A percentile compares a stretch with the other conserved stretches of the same genome.
phyloP scores from a whole-genome alignment of 2,329 filamentous ascomycete species.

The Paecilomyces sp. region DNA sequence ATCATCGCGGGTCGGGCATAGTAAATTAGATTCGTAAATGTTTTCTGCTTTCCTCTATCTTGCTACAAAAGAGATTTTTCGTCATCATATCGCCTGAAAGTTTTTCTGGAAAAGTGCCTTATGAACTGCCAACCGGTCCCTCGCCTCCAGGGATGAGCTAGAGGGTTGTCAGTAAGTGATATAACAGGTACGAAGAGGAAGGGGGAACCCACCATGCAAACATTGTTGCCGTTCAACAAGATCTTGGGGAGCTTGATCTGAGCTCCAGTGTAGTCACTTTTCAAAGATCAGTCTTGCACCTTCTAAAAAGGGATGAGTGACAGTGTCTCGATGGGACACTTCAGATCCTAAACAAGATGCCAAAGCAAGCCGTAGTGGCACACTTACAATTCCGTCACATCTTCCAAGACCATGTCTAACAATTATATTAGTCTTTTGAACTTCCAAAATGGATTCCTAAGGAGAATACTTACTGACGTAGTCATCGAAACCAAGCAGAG shows the following conservation, averaged over 20 bases:
- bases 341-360: not conserved
- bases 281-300: slow-evolving; percentile 9
- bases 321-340: not conserved
- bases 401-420: slow-evolving; percentile 93
- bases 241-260: slow-evolving; percentile 91
- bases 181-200: not conserved
- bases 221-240: slow-evolving; percentile 93
- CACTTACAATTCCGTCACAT: slow-evolving; percentile 89
- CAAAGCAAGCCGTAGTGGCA: not conserved
- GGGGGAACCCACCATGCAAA: slow-evolving; percentile 79
- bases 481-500: slow-evolving; percentile 92
- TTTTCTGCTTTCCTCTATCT: not conserved
- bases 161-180: not conserved
- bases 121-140: slow-evolving; percentile 45
- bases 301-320: not conserved
- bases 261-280: slow-evolving; percentile 81
- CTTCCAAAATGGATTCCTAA: slow-evolving; percentile 1
- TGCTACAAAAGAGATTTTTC: not conserved
- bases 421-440: slow-evolving; percentile 9
- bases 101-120: not conserved
- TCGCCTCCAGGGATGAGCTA: slow-evolving; percentile 74
- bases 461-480: slow-evolving; percentile 82
- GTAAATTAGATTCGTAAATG: not conserved
- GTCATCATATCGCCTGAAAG: not conserved
- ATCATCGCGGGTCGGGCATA: not conserved